Percentiles rank a stretch among this genome's conserved stretches.
Evolutionary conservation across 2,329 filamentous ascomycete species (phyloP).

Genomic region (Cordyceps fumosorosea): DNA sequence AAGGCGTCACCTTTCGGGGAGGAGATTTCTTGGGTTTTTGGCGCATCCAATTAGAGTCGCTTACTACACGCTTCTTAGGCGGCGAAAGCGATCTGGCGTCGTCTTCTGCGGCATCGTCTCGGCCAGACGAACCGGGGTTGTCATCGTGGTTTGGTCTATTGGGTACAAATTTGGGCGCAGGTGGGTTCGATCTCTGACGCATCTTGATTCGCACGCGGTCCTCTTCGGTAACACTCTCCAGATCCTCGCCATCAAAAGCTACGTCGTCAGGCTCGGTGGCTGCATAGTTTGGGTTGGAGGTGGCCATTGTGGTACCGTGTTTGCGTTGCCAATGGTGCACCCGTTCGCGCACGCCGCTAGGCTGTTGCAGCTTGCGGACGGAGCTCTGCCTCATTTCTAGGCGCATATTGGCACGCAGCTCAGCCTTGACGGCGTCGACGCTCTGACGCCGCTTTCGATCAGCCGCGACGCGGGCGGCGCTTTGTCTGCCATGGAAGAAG

Average conservation of each 20-base stretch:
- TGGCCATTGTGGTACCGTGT: slow-evolving; percentile 58
- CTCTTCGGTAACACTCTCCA: slow-evolving; percentile 53
- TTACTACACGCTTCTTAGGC: slow-evolving; percentile 87
- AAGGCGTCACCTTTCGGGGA: slow-evolving; percentile 34
- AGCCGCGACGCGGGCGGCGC: slow-evolving; percentile 48
- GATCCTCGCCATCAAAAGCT: slow-evolving; percentile 50
- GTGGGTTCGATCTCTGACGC: slow-evolving; percentile 37
- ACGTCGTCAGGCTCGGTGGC: slow-evolving; percentile 56
- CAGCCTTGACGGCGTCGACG: slow-evolving; percentile 52
- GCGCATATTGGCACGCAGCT: slow-evolving; percentile 28
- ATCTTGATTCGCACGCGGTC: slow-evolving; percentile 52
- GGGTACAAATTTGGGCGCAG: slow-evolving; percentile 18
- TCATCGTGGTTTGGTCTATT: slow-evolving; percentile 20
- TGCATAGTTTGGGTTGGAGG: slow-evolving; percentile 43
- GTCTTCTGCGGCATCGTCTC: slow-evolving; percentile 21
- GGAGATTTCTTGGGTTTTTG: slow-evolving; percentile 46
- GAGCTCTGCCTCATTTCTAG: slow-evolving; percentile 52
- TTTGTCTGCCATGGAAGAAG: slow-evolving; percentile 51
- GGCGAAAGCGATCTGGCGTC: slow-evolving; percentile 46
- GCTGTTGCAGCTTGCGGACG: slow-evolving; percentile 54
- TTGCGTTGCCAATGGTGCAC: slow-evolving; percentile 81
- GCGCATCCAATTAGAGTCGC: slow-evolving; percentile 84
- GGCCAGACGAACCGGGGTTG: slow-evolving; percentile 12
- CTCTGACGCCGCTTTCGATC: slow-evolving; percentile 49
- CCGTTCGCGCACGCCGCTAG: slow-evolving; percentile 65